A percentile compares a stretch with the other conserved stretches of the same genome.
Evolutionary conservation across 1,284 basidiomycete species (phyloP).

Genomic region (Malassezia japonica): DNA sequence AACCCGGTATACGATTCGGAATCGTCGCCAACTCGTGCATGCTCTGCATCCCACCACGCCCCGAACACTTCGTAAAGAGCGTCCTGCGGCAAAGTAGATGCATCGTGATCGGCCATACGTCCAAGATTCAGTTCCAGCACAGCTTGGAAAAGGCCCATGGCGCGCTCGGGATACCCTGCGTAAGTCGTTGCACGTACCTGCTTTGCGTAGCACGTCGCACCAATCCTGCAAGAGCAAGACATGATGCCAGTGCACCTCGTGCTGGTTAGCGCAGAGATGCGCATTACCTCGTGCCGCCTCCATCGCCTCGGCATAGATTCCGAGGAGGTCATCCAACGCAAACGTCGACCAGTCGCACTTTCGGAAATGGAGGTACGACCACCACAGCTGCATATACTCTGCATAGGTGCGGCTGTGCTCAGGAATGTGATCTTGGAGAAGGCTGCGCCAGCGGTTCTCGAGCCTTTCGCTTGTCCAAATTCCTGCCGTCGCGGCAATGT

Average conservation of each 20-base stretch:
- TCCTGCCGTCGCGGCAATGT: background rate
- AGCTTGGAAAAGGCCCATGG: conserved; percentile 4
- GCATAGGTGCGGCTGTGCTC: too few relatives aligned
- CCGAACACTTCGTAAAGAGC: background rate
- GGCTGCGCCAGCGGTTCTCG: background rate
- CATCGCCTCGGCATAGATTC: background rate
- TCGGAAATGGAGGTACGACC: background rate
- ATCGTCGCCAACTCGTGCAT: background rate
- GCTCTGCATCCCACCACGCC: conserved; percentile 14
- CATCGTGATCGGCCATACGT: background rate
- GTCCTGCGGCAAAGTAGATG: background rate
- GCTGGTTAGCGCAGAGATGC: background rate
- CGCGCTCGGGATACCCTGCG: conserved; percentile 12
- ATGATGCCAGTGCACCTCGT: background rate
- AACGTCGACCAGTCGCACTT: conserved; percentile 3
- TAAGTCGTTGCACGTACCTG: too few relatives aligned
- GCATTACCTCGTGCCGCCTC: background rate
- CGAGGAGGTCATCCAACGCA: background rate
- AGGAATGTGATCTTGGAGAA: background rate
- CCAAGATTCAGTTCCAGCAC: conserved; percentile 5
- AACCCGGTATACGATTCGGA: background rate
- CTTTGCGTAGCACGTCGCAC: background rate
- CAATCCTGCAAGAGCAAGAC: background rate
- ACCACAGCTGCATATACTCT: conserved; percentile 1
- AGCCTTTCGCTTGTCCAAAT: background rate